A percentile compares a stretch with the other conserved stretches of the same genome.
phyloP scores from a whole-genome alignment of 345 rosid genomes.

The Cardamine chenopodiifolia region DNA sequence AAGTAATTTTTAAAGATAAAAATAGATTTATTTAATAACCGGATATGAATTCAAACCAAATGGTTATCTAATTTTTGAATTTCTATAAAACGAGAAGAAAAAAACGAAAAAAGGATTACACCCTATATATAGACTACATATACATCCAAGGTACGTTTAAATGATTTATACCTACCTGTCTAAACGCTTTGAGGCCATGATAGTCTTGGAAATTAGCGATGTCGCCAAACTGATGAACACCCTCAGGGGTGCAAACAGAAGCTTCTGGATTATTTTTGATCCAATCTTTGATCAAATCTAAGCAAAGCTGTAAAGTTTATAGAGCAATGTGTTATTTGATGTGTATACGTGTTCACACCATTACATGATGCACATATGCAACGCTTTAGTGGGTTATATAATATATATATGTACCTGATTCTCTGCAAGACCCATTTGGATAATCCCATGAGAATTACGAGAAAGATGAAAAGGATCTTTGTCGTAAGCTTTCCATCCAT shows the following conservation, averaged over 20 bases:
- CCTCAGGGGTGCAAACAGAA: conserved; percentile 76
- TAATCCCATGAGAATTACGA: conserved; percentile 63
- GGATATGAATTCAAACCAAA: not conserved
- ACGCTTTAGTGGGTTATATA: not conserved
- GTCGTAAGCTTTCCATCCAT: conserved; percentile 91
- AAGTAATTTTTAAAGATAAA: too few species aligned
- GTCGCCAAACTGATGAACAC: conserved; percentile 57
- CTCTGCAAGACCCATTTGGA: conserved; percentile 92
- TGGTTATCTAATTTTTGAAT: not conserved
- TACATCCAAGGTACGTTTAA: not conserved
- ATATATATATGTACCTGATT: conserved; percentile 58
- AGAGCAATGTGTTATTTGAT: not conserved
- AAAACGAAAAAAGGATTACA: not conserved
- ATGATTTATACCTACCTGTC: conserved; percentile 63
- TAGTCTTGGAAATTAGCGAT: conserved; percentile 84
- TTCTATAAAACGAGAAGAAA: not conserved
- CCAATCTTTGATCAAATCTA: conserved; percentile 68
- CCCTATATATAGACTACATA: not conserved
- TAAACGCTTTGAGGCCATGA: conserved; percentile 69
- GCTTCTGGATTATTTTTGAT: conserved; percentile 62
- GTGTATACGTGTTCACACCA: not conserved
- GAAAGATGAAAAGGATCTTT: conserved; percentile 61
- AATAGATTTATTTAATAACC: too few species aligned
- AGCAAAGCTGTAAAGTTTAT: conserved; percentile 55
- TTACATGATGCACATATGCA: not conserved